These are phyloP conservation scores for Aspergillus cavernicola DNA, from an alignment of 495 filamentous ascomycete species.

Conservation along the genomic window DNA sequence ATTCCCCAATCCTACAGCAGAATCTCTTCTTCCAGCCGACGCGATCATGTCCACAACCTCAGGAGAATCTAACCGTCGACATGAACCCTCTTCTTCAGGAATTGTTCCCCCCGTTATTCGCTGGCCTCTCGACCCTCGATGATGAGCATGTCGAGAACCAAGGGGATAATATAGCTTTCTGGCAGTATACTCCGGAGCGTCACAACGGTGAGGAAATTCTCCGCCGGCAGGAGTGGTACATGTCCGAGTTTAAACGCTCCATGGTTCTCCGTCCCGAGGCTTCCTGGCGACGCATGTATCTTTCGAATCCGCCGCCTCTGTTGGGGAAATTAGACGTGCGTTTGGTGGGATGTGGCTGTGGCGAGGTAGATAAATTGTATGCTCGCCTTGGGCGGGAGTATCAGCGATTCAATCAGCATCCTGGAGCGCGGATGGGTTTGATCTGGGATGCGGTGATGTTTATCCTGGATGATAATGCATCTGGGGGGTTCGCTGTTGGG, in stretches of 20 bases:
- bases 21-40: not conserved
- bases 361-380: not conserved
- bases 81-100: not conserved
- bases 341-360: not conserved
- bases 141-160: no score
- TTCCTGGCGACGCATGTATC: not conserved
- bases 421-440: not conserved
- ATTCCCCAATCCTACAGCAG: not conserved
- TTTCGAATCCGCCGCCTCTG: not conserved
- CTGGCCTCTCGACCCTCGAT: not conserved
- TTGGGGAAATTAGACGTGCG: not conserved
- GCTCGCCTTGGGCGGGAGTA: not conserved
- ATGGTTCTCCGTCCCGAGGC: not conserved
- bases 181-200: no score
- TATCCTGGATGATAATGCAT: not conserved
- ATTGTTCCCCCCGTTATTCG: not conserved
- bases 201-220: not conserved
- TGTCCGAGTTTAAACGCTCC: not conserved
- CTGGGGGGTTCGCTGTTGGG: not conserved
- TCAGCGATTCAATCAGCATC: not conserved
- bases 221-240: not conserved
- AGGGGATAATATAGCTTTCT: not conserved
- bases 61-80: not conserved
- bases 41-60: not conserved
- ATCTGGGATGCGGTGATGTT: not conserved